Evolutionary conservation across 1,284 basidiomycete species (phyloP).

Genomic region (Malassezia slooffiae): DNA sequence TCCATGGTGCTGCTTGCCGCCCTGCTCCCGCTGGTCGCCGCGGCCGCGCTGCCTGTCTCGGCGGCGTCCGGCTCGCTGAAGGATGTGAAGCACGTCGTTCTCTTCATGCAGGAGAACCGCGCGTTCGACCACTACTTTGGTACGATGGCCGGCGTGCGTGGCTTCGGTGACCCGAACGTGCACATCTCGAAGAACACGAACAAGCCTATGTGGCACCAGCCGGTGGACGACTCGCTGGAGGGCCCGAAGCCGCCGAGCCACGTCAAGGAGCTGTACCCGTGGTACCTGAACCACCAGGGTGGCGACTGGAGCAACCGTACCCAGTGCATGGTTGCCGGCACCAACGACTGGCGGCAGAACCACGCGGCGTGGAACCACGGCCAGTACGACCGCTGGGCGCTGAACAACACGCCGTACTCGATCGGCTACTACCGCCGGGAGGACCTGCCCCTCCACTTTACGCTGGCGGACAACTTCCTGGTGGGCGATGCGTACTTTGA

Average conservation of each 20-base stretch:
- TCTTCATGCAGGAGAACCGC: slow-evolving; percentile 37
- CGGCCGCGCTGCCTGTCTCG: not conserved
- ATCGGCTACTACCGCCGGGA: slow-evolving; percentile 24
- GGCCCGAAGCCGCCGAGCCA: slow-evolving; percentile 6
- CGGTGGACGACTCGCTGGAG: slow-evolving; percentile 2
- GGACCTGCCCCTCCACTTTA: slow-evolving; percentile 33
- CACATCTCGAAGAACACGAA: slow-evolving; percentile 25
- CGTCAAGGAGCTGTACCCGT: slow-evolving; percentile 23
- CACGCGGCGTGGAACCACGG: slow-evolving; percentile 30
- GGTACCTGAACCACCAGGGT: slow-evolving; percentile 30
- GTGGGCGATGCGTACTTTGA: slow-evolving; percentile 34
- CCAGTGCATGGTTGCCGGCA: slow-evolving; percentile 29
- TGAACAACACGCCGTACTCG: slow-evolving; percentile 27
- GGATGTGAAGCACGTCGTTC: slow-evolving; percentile 16
- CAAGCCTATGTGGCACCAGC: slow-evolving; percentile 21
- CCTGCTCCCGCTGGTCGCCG: not conserved
- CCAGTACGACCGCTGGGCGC: slow-evolving; percentile 26
- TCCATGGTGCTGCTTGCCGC: not conserved
- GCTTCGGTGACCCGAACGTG: slow-evolving; percentile 35
- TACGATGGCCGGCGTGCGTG: slow-evolving; percentile 28
- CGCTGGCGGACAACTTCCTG: slow-evolving; percentile 26
- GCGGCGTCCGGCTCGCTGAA: slow-evolving; percentile 2
- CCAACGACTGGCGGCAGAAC: slow-evolving; percentile 27
- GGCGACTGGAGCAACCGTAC: slow-evolving; percentile 24
- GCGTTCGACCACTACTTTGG: slow-evolving; percentile 40